phyloP scores from a whole-genome alignment of 140 eudicot genomes.

The Senecio squalidus region DNA sequence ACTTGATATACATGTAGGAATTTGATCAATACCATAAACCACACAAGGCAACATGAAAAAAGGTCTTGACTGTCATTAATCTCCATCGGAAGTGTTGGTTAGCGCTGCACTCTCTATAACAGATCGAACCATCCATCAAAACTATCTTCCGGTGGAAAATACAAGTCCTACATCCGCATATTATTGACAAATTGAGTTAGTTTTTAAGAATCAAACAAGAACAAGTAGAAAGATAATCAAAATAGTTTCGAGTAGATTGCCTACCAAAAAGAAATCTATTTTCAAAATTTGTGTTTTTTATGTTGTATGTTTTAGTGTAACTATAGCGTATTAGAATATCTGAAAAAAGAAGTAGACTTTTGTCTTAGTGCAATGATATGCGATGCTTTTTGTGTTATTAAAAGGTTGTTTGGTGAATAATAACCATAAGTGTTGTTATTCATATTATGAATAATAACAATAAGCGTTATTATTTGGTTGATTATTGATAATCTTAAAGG shows the following conservation, averaged over 20 bases:
- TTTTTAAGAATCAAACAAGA: slow-evolving; percentile 1
- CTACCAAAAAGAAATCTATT: neutral
- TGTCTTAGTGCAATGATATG: too few relatives aligned
- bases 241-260: neutral
- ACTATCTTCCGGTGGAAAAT: slow-evolving; percentile 23
- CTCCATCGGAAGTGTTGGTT: neutral
- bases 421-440: too few relatives aligned
- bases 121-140: slow-evolving; percentile 5
- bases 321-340: too few relatives aligned
- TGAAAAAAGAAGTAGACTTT: too few relatives aligned
- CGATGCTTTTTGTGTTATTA: too few relatives aligned
- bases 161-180: slow-evolving; percentile 26
- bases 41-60: neutral
- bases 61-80: neutral
- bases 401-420: too few relatives aligned
- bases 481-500: too few relatives aligned
- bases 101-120: slow-evolving; percentile 1
- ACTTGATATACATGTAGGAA: slow-evolving; percentile 17
- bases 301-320: too few relatives aligned
- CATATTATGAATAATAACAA: too few relatives aligned
- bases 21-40: neutral
- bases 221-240: neutral
- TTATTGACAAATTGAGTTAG: neutral
- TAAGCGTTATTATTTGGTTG: too few relatives aligned
- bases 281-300: neutral